A percentile compares a stretch with the other conserved stretches of the same genome.
Evolutionary conservation across 2,329 filamentous ascomycete genomes (phyloP).

Genomic region (Aspergillus piperis): DNA sequence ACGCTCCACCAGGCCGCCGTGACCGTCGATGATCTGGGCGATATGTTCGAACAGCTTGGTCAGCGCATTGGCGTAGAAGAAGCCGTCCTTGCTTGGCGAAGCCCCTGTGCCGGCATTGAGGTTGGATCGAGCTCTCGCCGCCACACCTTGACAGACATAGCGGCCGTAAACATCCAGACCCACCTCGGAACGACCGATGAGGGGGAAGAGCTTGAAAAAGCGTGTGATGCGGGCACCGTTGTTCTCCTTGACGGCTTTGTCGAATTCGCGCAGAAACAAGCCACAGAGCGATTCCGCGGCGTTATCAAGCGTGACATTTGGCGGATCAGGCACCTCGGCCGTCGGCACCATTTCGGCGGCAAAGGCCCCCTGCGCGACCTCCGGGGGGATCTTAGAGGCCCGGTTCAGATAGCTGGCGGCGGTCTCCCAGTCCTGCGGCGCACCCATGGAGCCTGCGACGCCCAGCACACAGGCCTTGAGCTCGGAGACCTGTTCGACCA

Average conservation of each 20-base stretch:
- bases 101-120: constrained; percentile 68
- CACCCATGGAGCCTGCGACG: constrained; percentile 93
- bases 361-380: constrained; percentile 81
- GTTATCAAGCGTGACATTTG: constrained; percentile 79
- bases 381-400: constrained; percentile 75
- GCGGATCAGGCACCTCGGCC: constrained; percentile 90
- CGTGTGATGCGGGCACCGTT: constrained; percentile 87
- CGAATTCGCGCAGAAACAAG: constrained; percentile 90
- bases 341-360: constrained; percentile 91
- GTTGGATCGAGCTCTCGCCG: constrained; percentile 76
- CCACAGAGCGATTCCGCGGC: constrained; percentile 87
- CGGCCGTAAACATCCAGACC: constrained; percentile 92
- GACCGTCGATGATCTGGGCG: constrained; percentile 90
- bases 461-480: constrained; percentile 95
- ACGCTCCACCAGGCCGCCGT: constrained; percentile 85
- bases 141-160: constrained; percentile 95
- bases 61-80: constrained; percentile 88
- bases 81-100: constrained; percentile 68
- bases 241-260: constrained; percentile 82
- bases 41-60: constrained; percentile 97
- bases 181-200: constrained; percentile 85
- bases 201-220: constrained; percentile 96
- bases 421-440: constrained; percentile 97
- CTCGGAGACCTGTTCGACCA: constrained; percentile 95
- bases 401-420: constrained; percentile 86